phyloP scores from a whole-genome alignment of 2,329 filamentous ascomycete genomes.

The Fusarium sp. region DNA sequence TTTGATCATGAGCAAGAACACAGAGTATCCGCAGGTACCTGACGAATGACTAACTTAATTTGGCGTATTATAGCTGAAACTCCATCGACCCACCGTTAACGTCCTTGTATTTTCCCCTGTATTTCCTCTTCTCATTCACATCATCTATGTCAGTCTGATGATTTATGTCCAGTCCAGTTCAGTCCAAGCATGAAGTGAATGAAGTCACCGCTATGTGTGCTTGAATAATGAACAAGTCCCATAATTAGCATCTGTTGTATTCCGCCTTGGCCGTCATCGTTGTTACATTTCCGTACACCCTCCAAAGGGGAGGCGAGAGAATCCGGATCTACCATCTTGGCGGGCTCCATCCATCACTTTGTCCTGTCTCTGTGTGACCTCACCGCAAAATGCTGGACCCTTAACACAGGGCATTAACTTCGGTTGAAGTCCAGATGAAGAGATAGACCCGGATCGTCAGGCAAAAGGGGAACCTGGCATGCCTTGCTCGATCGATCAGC shows the following conservation, averaged over 20 bases:
- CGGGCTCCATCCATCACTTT: neutral
- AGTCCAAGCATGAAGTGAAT: neutral
- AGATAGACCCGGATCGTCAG: neutral
- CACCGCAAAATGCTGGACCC: slow-evolving; percentile 1
- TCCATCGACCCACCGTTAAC: neutral
- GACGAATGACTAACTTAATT: neutral
- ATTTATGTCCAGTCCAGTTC: neutral
- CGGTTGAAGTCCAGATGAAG: slow-evolving; percentile 1
- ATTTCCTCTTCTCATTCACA: neutral
- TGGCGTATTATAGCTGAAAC: slow-evolving; percentile 15
- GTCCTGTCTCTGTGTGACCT: neutral
- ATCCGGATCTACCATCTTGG: slow-evolving; percentile 8
- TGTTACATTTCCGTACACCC: neutral
- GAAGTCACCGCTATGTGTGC: neutral
- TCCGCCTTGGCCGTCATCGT: neutral
- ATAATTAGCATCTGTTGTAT: neutral
- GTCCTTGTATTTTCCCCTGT: slow-evolving; percentile 9
- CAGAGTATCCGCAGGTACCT: no score
- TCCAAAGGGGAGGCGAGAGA: neutral
- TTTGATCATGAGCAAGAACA: neutral
- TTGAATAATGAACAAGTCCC: neutral
- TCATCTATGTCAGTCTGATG: neutral
- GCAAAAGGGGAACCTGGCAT: slow-evolving; percentile 5
- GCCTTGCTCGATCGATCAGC: slow-evolving; percentile 2
- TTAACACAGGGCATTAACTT: slow-evolving; percentile 6